Base-by-base conservation (phyloP, 805 yeast genomes). In the Saturnispora serradocipensis region DNA sequence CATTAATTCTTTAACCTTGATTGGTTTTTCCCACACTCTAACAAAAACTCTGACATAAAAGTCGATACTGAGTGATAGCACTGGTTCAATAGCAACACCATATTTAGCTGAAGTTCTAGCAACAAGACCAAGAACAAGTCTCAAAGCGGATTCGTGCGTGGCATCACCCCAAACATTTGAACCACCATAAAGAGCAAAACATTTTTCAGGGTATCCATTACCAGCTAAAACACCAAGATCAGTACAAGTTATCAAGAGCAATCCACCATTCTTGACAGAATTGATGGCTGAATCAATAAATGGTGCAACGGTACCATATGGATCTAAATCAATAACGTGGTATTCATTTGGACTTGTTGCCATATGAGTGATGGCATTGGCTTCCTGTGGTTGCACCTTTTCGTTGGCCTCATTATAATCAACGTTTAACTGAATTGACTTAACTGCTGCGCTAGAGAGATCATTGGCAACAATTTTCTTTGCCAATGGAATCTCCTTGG, bases 291-390 rank as follows among this genome's bases (percentile, higher is more conserved):
- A 81, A 65, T 93, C 99, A 28, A 93, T 75, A 64, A 93, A 93
- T 7, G 99, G 99, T 0, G 97, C 80, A 0, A 97, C 99, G 0
- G 97, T 85, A 30, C 99, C 99, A 64, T 93, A 93, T 0, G 99
- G 99, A 67, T 93, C 99, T 48, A 93, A 74, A 68, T 93, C 99
- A 53, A 93, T 80, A 3, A 88, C 86, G 63, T 93, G 96, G 68
- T 84, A 89, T 49, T 72, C 72, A 25, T 70, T 74, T 60, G 68
- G 68, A 56, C 69, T 64, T 53, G 69, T 62, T 49, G 83, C 72
- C 96, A 93, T 88, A 61, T 77, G 80, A 40, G 78, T 80, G 57
- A 86, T 88, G n/a, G 99, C 99, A 69, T 93, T 98, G 32, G 93
- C 96, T 58, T 79, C 78, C 58, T 86, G 82, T 8, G 93, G 76